Evolutionary conservation across 2,329 filamentous ascomycete species (phyloP).

Genomic region (Cladosporium colombiae): DNA sequence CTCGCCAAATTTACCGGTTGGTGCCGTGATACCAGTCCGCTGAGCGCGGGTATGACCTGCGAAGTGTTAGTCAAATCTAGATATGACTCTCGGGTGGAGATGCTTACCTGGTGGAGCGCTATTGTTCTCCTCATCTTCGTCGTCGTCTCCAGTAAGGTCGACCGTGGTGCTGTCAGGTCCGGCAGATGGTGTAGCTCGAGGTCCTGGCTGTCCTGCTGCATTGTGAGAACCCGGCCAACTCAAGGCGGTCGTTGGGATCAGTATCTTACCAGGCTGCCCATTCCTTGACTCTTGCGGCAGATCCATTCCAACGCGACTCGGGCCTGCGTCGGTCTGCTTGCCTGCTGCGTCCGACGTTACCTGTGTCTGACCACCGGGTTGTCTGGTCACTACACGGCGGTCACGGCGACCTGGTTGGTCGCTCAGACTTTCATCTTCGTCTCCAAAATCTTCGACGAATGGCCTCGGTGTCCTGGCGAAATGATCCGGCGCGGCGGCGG

Average conservation of each 20-base stretch:
- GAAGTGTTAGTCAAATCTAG: not conserved
- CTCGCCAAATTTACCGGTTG: no score
- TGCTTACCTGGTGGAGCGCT: not conserved
- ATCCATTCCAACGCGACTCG: not conserved
- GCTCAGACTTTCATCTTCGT: not conserved
- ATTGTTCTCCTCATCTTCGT: not conserved
- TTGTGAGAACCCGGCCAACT: not conserved
- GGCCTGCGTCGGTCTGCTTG: not conserved
- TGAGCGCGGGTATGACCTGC: not conserved
- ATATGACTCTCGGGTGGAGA: not conserved
- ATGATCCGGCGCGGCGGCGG: fast-evolving
- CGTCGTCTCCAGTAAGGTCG: not conserved
- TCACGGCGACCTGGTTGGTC: not conserved
- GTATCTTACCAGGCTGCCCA: not conserved
- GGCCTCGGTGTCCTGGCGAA: not conserved
- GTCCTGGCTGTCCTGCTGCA: not conserved
- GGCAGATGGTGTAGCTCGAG: not conserved
- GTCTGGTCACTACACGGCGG: not conserved
- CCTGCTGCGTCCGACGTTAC: not conserved
- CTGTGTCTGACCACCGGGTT: not conserved
- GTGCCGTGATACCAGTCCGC: no score
- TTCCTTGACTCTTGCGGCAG: not conserved
- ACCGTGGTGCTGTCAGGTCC: not conserved
- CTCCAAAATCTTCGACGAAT: not conserved
- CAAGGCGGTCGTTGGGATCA: not conserved